These are phyloP conservation scores for Ceratobasidium sp. DNA, from an alignment of 1,284 basidiomycete species.

Conservation along the genomic window DNA sequence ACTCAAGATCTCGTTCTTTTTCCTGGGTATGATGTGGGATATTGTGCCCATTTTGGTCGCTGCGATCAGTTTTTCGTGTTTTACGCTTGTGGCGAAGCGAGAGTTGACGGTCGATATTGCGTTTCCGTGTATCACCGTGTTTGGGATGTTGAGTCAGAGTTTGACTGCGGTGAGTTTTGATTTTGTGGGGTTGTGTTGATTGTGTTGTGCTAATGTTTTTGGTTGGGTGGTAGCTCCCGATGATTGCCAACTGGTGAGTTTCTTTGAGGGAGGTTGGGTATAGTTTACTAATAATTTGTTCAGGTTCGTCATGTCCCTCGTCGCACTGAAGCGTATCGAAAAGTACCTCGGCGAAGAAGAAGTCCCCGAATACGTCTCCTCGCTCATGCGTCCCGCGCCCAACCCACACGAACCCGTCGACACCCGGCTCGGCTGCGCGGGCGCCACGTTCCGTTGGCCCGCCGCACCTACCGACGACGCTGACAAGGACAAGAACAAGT, in stretches of 20 bases:
- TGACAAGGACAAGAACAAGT: slow-evolving; percentile 41
- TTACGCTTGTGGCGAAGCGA: slow-evolving; percentile 33
- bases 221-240: slow-evolving; percentile 42
- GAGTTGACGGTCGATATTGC: slow-evolving; percentile 45
- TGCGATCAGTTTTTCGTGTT: slow-evolving; percentile 38
- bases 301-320: slow-evolving; percentile 43
- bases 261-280: neutral
- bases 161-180: slow-evolving; percentile 43
- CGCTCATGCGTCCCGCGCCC: neutral
- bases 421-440: slow-evolving; percentile 23
- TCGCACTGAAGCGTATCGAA: slow-evolving; percentile 23
- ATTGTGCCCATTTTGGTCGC: slow-evolving; percentile 34
- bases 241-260: slow-evolving; percentile 46
- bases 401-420: slow-evolving; percentile 21
- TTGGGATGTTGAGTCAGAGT: slow-evolving; percentile 44
- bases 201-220: neutral
- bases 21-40: slow-evolving; percentile 39
- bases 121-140: slow-evolving; percentile 41
- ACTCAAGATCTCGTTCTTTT: slow-evolving; percentile 4
- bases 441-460: slow-evolving; percentile 28
- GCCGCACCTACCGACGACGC: slow-evolving; percentile 10
- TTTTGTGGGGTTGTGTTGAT: neutral
- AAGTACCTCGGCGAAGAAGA: slow-evolving; percentile 39
- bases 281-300: neutral
- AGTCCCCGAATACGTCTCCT: slow-evolving; percentile 13